These are phyloP conservation scores for Mucor lusitanicus DNA, from an alignment of 371 early-diverging fungal species.

Conservation along the genomic window DNA sequence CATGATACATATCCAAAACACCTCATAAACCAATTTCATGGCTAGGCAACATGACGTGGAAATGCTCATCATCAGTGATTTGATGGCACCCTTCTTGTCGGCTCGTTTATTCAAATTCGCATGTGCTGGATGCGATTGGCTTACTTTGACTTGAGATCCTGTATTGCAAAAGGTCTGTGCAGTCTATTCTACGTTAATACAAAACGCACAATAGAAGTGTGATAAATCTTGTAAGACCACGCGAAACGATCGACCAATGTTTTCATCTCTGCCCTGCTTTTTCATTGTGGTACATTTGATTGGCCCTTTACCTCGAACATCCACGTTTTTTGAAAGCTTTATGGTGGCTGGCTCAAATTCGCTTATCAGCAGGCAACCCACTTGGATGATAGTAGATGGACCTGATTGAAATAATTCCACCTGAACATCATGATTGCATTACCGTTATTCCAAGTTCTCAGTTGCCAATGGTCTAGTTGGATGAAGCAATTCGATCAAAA, in stretches of 20 bases:
- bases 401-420: neutral
- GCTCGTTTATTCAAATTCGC: neutral
- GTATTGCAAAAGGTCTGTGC: neutral
- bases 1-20: neutral
- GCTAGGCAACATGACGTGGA: neutral
- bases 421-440: neutral
- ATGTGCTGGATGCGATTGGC: slow-evolving; percentile 1
- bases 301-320: neutral
- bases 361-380: neutral
- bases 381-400: neutral
- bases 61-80: neutral
- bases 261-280: neutral
- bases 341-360: neutral
- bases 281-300: neutral
- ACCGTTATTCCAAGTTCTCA: neutral
- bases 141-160: neutral
- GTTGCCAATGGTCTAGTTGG: neutral
- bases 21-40: neutral
- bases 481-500: neutral
- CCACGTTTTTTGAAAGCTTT: neutral
- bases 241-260: slow-evolving; percentile 2
- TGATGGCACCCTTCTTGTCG: neutral
- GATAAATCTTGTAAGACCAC: neutral
- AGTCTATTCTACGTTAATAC: neutral
- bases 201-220: neutral